phyloP scores from a whole-genome alignment of 768 basidiomycete species.

The Russula dissimulans region DNA sequence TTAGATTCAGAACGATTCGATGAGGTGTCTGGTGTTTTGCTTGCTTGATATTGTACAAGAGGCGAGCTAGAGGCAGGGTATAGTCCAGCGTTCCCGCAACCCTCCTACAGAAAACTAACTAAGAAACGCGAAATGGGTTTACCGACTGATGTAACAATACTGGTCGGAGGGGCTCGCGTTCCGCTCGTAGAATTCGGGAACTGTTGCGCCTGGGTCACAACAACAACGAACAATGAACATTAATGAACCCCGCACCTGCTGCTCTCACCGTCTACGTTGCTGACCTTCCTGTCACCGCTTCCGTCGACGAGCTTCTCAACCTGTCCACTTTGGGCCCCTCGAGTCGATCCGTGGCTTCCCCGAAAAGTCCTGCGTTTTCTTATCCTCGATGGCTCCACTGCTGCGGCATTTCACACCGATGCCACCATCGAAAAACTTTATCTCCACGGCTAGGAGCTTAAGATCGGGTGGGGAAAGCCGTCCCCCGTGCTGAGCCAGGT shows the following conservation, averaged over 20 bases:
- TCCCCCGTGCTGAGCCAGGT: conserved; percentile 82
- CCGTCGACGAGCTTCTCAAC: conserved; percentile 95
- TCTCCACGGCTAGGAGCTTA: conserved; percentile 94
- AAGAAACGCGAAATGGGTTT: no score
- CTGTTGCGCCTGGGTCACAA: no score
- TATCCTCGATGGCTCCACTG: conserved; percentile 88
- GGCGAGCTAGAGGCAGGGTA: no score
- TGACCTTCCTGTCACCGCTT: conserved; percentile 89
- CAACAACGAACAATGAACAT: neutral
- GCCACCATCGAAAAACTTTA: conserved; percentile 90
- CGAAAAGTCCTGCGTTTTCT: conserved; percentile 96
- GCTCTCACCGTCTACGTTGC: conserved; percentile 90
- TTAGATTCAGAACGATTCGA: no score
- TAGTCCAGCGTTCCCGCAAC: no score
- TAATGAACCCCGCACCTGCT: no score
- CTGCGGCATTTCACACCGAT: conserved; percentile 95
- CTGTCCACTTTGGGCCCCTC: conserved; percentile 97
- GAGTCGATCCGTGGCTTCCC: conserved; percentile 91
- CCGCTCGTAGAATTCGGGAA: no score
- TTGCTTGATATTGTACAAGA: no score
- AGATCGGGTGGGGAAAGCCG: conserved; percentile 98
- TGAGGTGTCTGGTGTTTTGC: no score
- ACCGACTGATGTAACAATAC: no score
- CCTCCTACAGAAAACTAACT: no score
- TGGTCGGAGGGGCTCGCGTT: no score